Base-by-base conservation (phyloP, 495 filamentous ascomycete species). In the Podospora tetraspora region DNA sequence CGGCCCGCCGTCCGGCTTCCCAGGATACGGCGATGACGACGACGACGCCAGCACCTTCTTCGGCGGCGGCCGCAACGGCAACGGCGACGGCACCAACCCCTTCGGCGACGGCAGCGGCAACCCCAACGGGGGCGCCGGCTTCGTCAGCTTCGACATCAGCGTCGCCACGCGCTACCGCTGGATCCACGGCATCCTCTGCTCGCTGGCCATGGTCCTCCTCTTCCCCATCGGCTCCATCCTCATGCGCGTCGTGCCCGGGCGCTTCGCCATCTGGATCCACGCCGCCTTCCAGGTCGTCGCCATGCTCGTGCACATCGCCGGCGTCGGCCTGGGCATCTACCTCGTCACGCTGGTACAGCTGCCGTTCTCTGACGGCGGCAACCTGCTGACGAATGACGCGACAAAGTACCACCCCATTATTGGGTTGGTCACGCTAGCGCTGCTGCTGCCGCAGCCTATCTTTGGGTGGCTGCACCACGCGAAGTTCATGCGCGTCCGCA, bases 381-480 rank as follows among this genome's bases (percentile, higher is more conserved):
- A 56, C 27, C 25, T 75, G 71, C 27, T 80, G 8, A 58, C 73
- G 30, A 62, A 72, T 5, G 63, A 71, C 1, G 34, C 66, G 19
- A 74, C 70, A n/a, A 77, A 75, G 29, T 77, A 79, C 8, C 84
- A 85, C 69, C 81, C 80, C 60, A 80, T 83, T 68, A 79, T 92
- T 69, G 91, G 91, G 10, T 78, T 90, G 25, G 77, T 90, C 19
- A 75, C 90, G 7, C 72, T 88, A 11, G 79, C 66, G 1, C 72
- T 86, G 2, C 70, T 89, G 4, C 68, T 87, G 64, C 67, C 89
- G 30, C 90, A 92, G 73, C 88, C 87, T 0, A 52, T 84, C 3
- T 76, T 90, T n/a, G 91, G 90, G 0, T 62, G 84, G 1, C 12
- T 86, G 1, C 91, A 93, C 70, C 91, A 93, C 70, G 63, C 75